Base-by-base conservation (phyloP, 2,329 filamentous ascomycete species). In the Fusarium luffae region DNA sequence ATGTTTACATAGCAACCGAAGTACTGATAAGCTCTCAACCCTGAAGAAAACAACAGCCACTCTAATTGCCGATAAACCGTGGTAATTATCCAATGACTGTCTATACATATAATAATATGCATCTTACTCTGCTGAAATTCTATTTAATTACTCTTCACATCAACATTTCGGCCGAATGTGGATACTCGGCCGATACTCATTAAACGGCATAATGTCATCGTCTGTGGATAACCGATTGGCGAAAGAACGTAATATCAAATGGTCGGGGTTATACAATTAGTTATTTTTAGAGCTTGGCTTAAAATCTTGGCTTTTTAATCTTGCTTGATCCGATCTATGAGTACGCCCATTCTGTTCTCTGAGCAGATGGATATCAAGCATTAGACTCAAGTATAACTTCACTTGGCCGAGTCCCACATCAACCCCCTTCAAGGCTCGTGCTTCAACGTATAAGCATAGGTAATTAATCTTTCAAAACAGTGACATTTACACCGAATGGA, bases 1-100 rank as follows among this genome's bases (percentile, higher is more conserved):
- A 41, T 57, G 61, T 42, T 59, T 65, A 47, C 32, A 46, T 19
- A 19, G 41, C 58, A 63, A 55, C 28, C 28, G 5, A 30, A 30
- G 28, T 30, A 30, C 59, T 32, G 18, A 40, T 28, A 7, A 34
- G 32, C 32, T 34, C 32, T 18, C 32, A 34, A 32, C 30, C 14
- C 30, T 16, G 30, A 32, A 32, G 14, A 32, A 14, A 32, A 32
- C 30, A 32, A 32, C 30, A 9, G 30, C 7, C 7, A 16, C 9
- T 16, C 30, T 16, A 16, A 14, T 37, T 37, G 5, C 34, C 18
- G 18, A 37, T 37, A n/a, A 3, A 11, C 8, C 1, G 5, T 11
- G 9, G 18, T 11, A 7, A 6, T 37, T 4, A n/a, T 12, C 2
- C 18, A 37, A 37, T 37, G 10, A 2, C 18, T 37, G 18, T 2